Evolutionary conservation across 441 rosid species (phyloP).

Genomic region (Corymbia calophylla): DNA sequence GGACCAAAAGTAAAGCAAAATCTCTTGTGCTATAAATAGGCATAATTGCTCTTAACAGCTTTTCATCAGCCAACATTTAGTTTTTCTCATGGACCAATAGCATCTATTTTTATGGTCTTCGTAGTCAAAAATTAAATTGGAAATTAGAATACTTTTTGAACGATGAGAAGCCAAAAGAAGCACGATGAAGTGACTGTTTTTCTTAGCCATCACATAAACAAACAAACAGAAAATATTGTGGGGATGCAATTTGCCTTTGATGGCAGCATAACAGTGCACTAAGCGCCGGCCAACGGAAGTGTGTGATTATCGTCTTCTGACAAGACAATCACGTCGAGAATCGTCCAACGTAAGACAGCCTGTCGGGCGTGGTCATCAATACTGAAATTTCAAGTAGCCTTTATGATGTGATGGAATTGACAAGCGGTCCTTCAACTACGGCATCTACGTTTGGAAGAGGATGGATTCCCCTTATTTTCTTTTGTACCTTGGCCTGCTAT

Average conservation of each 20-base stretch:
- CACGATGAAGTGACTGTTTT: background rate
- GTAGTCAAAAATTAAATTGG: background rate
- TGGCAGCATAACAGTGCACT: too few relatives aligned
- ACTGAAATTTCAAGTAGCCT: too few relatives aligned
- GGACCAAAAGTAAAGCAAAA: background rate
- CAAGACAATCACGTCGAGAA: too few relatives aligned
- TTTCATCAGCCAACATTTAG: background rate
- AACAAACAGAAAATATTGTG: background rate
- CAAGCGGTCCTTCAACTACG: too few relatives aligned
- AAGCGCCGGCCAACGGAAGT: too few relatives aligned
- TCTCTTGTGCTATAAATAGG: background rate
- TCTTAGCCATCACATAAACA: background rate
- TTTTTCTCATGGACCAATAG: background rate
- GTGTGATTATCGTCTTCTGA: too few relatives aligned
- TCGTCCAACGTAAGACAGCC: too few relatives aligned
- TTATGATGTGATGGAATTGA: too few relatives aligned
- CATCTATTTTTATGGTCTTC: background rate
- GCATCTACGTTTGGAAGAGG: too few relatives aligned
- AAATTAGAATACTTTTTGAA: background rate
- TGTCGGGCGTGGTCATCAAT: too few relatives aligned
- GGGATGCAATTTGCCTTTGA: too few relatives aligned
- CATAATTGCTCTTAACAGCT: background rate
- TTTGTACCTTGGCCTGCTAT: background rate
- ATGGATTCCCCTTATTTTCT: too few relatives aligned
- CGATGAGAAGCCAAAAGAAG: background rate